Evolutionary conservation across 1,284 basidiomycete species (phyloP), one percentile per base, ranked within the genome.

Genomic region (Boletellus sp.): DNA sequence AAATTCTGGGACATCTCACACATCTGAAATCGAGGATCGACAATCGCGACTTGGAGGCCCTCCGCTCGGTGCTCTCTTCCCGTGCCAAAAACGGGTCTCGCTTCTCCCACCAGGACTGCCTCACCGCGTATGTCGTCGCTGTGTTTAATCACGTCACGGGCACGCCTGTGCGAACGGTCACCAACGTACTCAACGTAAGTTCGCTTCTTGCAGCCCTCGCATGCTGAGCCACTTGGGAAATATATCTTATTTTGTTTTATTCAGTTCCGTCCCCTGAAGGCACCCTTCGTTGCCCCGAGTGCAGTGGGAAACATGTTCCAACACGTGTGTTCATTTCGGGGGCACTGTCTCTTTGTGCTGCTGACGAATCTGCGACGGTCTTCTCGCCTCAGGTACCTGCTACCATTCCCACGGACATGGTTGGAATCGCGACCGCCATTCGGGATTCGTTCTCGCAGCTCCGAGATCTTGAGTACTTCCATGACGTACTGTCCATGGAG

Each of bases 221-320:
- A n/a, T n/a, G n/a, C n/a, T n/a, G n/a, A n/a, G n/a, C n/a, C n/a
- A n/a, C n/a, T n/a, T n/a, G n/a, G n/a, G n/a, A n/a, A n/a, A n/a
- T n/a, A n/a, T n/a, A n/a, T n/a, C n/a, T 14, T 45, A n/a, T 13
- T 11, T 5, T 30, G 41, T 34, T 5, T 9, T 26, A 6, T 38
- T 37, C 21, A 71, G 67, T 70, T 58, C 47, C 59, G 66, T 13
- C 23, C 50, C 34, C 27, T 59, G 1, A 29, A 30, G 1, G 54
- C 55, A 4, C 41, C 53, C 0, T 63, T 64, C 36, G 30, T 59
- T 11, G 49, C 43, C 6, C 43, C 45, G 11, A 26, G 56, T 44
- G 46, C 57, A 2, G 61, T 51, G n/a, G 55, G 59, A 20, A 70
- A 68, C 43, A 41, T 55, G 6, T 46, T 68, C 8, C 57, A 56